These are phyloP conservation scores for Lumnitzera littorea DNA, from an alignment of 345 rosid genomes.

Conservation along the genomic window DNA sequence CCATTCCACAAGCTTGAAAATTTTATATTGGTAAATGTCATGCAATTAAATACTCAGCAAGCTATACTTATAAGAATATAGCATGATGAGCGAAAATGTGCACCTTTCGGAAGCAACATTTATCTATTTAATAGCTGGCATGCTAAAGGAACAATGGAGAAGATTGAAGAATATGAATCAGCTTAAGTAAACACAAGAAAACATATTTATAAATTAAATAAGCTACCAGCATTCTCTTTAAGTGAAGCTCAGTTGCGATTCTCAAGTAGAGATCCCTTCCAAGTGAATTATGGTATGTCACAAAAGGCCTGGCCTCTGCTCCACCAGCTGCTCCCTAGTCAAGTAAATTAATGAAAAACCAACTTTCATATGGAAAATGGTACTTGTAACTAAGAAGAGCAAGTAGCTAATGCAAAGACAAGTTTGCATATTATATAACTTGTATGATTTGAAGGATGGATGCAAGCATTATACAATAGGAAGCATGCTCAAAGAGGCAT, in stretches of 20 bases:
- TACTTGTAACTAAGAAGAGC: not conserved
- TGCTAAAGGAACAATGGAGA: too few relatives aligned
- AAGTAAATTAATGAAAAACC: slow-evolving; percentile 34
- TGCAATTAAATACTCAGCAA: too few relatives aligned
- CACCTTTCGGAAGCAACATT: too few relatives aligned
- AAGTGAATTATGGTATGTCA: slow-evolving; percentile 89
- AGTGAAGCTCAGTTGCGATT: slow-evolving; percentile 96
- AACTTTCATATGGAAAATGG: slow-evolving; percentile 11
- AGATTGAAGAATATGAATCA: too few relatives aligned
- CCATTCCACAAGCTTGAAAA: too few relatives aligned
- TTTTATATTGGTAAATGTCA: too few relatives aligned
- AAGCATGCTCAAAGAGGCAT: too few relatives aligned
- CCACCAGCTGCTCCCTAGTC: slow-evolving; percentile 99
- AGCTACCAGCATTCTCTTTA: slow-evolving; percentile 92
- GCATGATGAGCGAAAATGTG: too few relatives aligned
- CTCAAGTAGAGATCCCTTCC: slow-evolving; percentile 86
- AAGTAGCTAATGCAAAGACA: not conserved
- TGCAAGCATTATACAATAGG: too few relatives aligned
- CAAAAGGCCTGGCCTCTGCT: slow-evolving; percentile 96
- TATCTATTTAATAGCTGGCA: too few relatives aligned
- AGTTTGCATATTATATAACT: not conserved
- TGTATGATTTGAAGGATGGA: not conserved
- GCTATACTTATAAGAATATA: too few relatives aligned
- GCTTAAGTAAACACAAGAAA: too few relatives aligned
- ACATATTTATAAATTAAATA: not conserved